A percentile compares a stretch with the other conserved stretches of the same genome.
phyloP scores from a whole-genome alignment of 2,329 filamentous ascomycete genomes.

The Bipolaris oryzae region DNA sequence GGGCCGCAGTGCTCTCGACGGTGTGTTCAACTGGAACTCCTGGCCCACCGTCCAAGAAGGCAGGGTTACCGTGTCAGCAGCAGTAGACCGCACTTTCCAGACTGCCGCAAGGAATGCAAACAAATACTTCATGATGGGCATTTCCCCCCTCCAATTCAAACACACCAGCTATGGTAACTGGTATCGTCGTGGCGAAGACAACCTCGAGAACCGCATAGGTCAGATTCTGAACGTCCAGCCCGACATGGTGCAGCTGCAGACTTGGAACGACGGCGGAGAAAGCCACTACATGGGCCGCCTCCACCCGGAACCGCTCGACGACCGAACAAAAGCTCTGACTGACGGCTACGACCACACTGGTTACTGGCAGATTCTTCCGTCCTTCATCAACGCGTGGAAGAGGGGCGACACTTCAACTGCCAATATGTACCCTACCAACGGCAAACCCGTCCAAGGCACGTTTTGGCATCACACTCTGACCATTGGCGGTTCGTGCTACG shows the following conservation, averaged over 20 bases:
- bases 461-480: slow-evolving; percentile 33
- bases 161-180: slow-evolving; percentile 42
- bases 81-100: slow-evolving; percentile 39
- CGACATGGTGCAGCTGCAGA: slow-evolving; percentile 50
- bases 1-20: slow-evolving; percentile 37
- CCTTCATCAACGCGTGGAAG: slow-evolving; percentile 50
- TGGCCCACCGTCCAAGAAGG: slow-evolving; percentile 37
- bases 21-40: slow-evolving; percentile 49
- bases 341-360: slow-evolving; percentile 45
- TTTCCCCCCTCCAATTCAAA: slow-evolving; percentile 50
- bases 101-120: slow-evolving; percentile 31
- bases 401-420: slow-evolving; percentile 30
- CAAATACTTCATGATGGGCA: slow-evolving; percentile 51
- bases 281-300: slow-evolving; percentile 51
- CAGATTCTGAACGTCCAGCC: slow-evolving; percentile 43
- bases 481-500: slow-evolving; percentile 45
- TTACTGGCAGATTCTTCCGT: slow-evolving; percentile 43
- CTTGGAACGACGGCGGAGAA: slow-evolving; percentile 52
- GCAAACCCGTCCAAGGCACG: slow-evolving; percentile 24
- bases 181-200: slow-evolving; percentile 49
- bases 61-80: slow-evolving; percentile 32
- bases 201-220: slow-evolving; percentile 40
- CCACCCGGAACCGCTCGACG: slow-evolving; percentile 43
- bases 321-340: slow-evolving; percentile 34
- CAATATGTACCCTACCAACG: slow-evolving; percentile 28